Percentiles rank a stretch among this genome's conserved stretches.
phyloP scores from a whole-genome alignment of 2,329 filamentous ascomycete genomes.

The Pseudogymnoascus sp. region DNA sequence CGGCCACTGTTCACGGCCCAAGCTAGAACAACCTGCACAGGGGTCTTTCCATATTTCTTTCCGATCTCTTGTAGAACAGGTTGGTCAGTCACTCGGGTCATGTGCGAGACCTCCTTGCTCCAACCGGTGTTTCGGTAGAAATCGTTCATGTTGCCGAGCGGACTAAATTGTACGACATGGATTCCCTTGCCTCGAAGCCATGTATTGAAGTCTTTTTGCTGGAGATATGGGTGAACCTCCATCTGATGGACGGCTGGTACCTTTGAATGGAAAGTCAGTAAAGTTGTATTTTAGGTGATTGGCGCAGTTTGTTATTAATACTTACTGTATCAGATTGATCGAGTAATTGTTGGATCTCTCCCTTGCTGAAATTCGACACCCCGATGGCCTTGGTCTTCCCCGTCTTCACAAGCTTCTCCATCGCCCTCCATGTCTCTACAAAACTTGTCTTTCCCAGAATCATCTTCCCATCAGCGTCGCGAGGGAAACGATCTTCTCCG shows the following conservation, averaged over 20 bases:
- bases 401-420: conserved; percentile 24
- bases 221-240: conserved; percentile 23
- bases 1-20: conserved; percentile 29
- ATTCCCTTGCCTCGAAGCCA: conserved; percentile 25
- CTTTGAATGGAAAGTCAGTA: neutral
- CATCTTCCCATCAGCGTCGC: conserved; percentile 17
- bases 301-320: neutral
- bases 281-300: neutral
- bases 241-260: conserved; percentile 23
- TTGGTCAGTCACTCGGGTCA: conserved; percentile 24
- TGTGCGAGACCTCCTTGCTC: conserved; percentile 26
- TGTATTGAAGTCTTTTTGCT: conserved; percentile 19
- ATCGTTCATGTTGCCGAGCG: conserved; percentile 29
- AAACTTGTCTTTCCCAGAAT: conserved; percentile 18
- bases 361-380: conserved; percentile 27
- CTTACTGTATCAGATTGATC: neutral
- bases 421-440: conserved; percentile 27
- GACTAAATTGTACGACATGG: conserved; percentile 29
- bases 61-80: conserved; percentile 23
- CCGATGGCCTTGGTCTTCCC: conserved; percentile 20
- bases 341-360: neutral
- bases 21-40: conserved; percentile 28
- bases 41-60: conserved; percentile 24
- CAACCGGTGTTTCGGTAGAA: conserved; percentile 26
- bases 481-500: conserved; percentile 13